These are phyloP conservation scores for Parasarocladium wereldwijsianum DNA, from an alignment of 2,329 filamentous ascomycete genomes.

Conservation along the genomic window DNA sequence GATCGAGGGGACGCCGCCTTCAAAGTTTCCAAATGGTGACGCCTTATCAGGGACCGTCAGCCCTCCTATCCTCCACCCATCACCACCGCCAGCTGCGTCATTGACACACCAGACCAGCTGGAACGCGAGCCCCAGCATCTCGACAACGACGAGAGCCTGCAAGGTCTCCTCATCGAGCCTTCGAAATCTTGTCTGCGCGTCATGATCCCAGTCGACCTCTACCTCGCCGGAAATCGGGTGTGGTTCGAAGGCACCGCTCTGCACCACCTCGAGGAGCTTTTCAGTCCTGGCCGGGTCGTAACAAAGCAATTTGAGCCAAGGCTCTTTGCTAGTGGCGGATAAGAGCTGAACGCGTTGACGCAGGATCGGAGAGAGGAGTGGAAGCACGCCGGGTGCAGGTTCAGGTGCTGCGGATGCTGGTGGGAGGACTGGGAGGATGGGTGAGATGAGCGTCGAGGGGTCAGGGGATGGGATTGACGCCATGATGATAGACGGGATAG, in stretches of 20 bases:
- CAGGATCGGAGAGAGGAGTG: slow-evolving; percentile 49
- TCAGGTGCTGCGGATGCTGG: slow-evolving; percentile 42
- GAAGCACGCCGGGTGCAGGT: slow-evolving; percentile 40
- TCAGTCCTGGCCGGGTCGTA: slow-evolving; percentile 46
- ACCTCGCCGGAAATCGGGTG: slow-evolving; percentile 71
- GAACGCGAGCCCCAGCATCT: slow-evolving; percentile 47
- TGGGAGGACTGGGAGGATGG: slow-evolving; percentile 44
- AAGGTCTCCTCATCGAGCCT: slow-evolving; percentile 64
- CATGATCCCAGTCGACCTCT: slow-evolving; percentile 55
- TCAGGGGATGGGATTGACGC: slow-evolving; percentile 9
- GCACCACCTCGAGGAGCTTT: slow-evolving; percentile 45
- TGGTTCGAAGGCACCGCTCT: slow-evolving; percentile 53
- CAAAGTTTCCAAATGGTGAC: slow-evolving; percentile 37
- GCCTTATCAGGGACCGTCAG: slow-evolving; percentile 44
- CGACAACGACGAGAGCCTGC: slow-evolving; percentile 48
- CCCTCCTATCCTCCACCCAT: slow-evolving; percentile 61
- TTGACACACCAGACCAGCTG: slow-evolving; percentile 55
- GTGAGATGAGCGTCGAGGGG: slow-evolving; percentile 29
- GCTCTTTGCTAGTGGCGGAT: slow-evolving; percentile 40
- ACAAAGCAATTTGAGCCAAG: slow-evolving; percentile 60
- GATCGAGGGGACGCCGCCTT: slow-evolving; percentile 33
- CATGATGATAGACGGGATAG: slow-evolving; percentile 10
- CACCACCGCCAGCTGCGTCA: slow-evolving; percentile 43
- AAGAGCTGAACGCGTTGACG: slow-evolving; percentile 53
- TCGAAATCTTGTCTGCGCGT: slow-evolving; percentile 47